Base-by-base conservation (phyloP, 2,329 filamentous ascomycete species). In the Niveomyces coronatus region DNA sequence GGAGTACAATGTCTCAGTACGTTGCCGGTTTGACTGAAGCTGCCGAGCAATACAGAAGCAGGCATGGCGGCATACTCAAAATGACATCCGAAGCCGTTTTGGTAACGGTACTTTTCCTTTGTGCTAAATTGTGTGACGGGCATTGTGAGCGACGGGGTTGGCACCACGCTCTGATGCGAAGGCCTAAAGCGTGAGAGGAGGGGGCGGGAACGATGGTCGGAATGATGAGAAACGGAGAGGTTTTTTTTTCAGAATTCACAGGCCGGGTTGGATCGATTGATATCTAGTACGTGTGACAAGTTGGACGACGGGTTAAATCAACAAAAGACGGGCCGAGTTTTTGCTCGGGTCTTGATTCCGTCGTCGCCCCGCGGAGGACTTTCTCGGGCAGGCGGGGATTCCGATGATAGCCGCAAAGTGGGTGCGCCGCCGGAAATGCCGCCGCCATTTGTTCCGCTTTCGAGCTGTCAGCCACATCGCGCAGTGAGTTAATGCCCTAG, bases 21-120 rank as follows among this genome's bases (percentile, higher is more conserved):
- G n/a, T n/a, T n/a, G n/a, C n/a, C n/a, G n/a, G n/a, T n/a, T n/a
- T n/a, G n/a, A n/a, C n/a, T n/a, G n/a, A n/a, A n/a, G n/a, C n/a
- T n/a, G n/a, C n/a, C n/a, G n/a, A n/a, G n/a, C n/a, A n/a, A n/a
- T n/a, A 7, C 18, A 9, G 20, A 33, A 20, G 31, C 31, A 20
- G 18, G 18, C 13, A 7, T 20, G n/a, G 13, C 14, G 5, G 60
- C 75, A 49, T 62, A 87, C 82, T 89, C 82, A 57, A 86, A 74
- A 55, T 88, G 80, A 33, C 70, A 76, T 57, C 74, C 72, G 65
- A 91, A 88, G 57, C 85, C 85, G 64, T 78, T 83, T 53, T 79
- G 79, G 60, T 91, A 91, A 42, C 65, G 68, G 65, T 91, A 91
- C 50, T 68, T 71, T 48, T 74, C 70, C 43, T 60, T 53, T 16